Percentiles rank a stretch among this genome's conserved stretches.
These are phyloP conservation scores for Cyclanthera cordifolia DNA, from an alignment of 306 rosid genomes.

Conservation along the genomic window DNA sequence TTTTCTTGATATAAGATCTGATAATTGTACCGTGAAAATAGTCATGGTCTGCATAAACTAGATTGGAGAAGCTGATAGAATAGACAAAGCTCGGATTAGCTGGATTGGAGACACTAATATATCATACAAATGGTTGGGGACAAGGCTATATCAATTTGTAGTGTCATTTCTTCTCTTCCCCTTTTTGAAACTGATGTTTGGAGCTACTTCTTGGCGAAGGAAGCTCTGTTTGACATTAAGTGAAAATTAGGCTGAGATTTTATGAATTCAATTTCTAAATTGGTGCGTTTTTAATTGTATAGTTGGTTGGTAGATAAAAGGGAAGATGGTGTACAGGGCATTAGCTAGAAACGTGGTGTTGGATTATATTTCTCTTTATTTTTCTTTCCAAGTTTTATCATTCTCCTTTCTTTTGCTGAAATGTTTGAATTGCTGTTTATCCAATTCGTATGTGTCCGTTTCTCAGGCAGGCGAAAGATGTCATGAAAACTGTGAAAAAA, in stretches of 20 bases:
- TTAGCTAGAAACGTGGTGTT: neutral
- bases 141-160: neutral
- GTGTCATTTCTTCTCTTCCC: neutral
- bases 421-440: neutral
- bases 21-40: no score
- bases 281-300: neutral
- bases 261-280: neutral
- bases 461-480: constrained; percentile 96
- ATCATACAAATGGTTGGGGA: neutral
- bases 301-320: neutral
- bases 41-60: no score
- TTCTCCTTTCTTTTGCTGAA: neutral
- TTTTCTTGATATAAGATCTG: no score
- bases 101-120: no score
- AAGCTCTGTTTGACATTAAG: neutral
- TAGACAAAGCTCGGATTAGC: no score
- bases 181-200: constrained; percentile 5
- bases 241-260: neutral
- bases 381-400: neutral
- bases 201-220: neutral
- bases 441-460: constrained; percentile 6
- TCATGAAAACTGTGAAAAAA: constrained; percentile 82
- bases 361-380: neutral
- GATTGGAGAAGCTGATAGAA: no score
- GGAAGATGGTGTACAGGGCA: neutral